phyloP scores from a whole-genome alignment of 495 filamentous ascomycete species.

The Penicillium salamii region DNA sequence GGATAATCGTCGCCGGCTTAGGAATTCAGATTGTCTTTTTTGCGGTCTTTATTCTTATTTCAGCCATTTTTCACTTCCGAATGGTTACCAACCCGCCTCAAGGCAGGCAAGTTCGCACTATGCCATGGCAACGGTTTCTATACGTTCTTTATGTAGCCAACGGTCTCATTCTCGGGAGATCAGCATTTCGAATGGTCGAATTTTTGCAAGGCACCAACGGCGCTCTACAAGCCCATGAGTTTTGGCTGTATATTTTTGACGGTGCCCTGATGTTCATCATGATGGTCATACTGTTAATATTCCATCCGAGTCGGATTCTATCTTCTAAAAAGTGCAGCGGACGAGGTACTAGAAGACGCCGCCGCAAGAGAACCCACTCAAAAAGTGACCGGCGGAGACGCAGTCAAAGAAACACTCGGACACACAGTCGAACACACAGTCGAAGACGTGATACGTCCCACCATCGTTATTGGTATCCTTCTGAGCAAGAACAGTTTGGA shows the following conservation, averaged over 20 bases:
- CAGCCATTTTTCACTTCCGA: constrained; percentile 33
- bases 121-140: constrained; percentile 43
- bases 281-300: constrained; percentile 46
- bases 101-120: not conserved
- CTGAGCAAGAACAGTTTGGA: too few relatives aligned
- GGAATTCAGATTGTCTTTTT: constrained; percentile 43
- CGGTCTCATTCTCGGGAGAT: constrained; percentile 57
- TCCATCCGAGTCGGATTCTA: constrained; percentile 15
- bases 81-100: constrained; percentile 25
- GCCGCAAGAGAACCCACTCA: too few relatives aligned
- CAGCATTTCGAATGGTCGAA: constrained; percentile 61
- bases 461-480: too few relatives aligned
- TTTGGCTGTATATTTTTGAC: constrained; percentile 63
- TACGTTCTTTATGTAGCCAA: constrained; percentile 51
- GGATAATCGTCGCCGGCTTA: constrained; percentile 41
- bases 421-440: too few relatives aligned
- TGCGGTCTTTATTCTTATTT: constrained; percentile 36
- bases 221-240: constrained; percentile 50
- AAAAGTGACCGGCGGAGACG: too few relatives aligned
- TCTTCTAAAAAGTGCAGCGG: too few relatives aligned
- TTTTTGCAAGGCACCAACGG: constrained; percentile 56
- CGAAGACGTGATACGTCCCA: too few relatives aligned
- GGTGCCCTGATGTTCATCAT: constrained; percentile 52
- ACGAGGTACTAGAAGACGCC: too few relatives aligned
- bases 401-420: too few relatives aligned